phyloP scores from a whole-genome alignment of 257 asterid species.

The Anisodus acutangulus region DNA sequence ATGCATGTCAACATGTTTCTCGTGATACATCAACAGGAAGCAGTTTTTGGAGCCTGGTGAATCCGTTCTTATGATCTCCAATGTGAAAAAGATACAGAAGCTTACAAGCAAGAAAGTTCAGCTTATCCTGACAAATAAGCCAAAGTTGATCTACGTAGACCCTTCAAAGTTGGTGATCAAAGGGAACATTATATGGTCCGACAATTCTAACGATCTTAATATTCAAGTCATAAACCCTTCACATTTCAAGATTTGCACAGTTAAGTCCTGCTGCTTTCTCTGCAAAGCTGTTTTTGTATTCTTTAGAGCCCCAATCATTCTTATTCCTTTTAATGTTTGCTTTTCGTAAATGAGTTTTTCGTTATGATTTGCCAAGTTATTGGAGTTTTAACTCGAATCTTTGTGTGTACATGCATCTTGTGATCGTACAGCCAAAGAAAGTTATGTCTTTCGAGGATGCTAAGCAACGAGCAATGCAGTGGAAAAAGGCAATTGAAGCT shows the following conservation, averaged over 20 bases:
- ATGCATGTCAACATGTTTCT: not conserved
- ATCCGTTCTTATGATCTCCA: constrained; percentile 95
- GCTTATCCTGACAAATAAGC: constrained; percentile 94
- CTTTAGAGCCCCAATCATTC: not conserved
- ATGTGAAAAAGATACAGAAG: constrained; percentile 89
- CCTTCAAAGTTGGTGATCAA: constrained; percentile 80
- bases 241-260: constrained; percentile 86
- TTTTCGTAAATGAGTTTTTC: not conserved
- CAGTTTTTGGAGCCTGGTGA: constrained; percentile 98
- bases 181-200: constrained; percentile 90
- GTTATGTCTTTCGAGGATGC: constrained; percentile 84
- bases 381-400: not conserved
- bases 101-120: constrained; percentile 94
- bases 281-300: not conserved
- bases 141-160: constrained; percentile 84
- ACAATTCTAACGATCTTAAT: constrained; percentile 82
- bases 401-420: not conserved
- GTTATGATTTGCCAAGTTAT: not conserved
- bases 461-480: constrained; percentile 85
- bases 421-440: constrained; percentile 76
- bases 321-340: not conserved
- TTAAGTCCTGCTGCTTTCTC: constrained; percentile 43
- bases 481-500: constrained; percentile 94
- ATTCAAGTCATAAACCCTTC: constrained; percentile 87
- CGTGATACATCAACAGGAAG: constrained; percentile 57